A percentile compares a stretch with the other conserved stretches of the same genome.
These are phyloP conservation scores for Pseudopithomyces maydicus DNA, from an alignment of 2,329 filamentous ascomycete genomes.

Conservation along the genomic window DNA sequence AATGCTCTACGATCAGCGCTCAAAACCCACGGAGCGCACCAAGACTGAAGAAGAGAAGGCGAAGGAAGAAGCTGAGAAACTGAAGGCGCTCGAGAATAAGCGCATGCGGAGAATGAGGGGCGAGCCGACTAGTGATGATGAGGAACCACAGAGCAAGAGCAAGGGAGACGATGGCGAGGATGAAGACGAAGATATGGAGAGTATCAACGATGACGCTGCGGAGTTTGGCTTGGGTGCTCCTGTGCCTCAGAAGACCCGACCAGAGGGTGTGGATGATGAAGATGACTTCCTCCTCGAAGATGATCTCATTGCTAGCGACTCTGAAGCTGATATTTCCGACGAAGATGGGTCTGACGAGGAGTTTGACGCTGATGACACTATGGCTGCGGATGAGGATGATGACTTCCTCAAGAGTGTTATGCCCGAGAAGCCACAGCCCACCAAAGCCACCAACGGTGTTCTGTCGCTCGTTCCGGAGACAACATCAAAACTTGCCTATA, in stretches of 20 bases:
- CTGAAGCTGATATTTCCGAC: slow-evolving; percentile 51
- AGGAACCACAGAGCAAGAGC: slow-evolving; percentile 58
- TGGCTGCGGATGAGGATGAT: slow-evolving; percentile 53
- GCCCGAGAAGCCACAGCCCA: slow-evolving; percentile 29
- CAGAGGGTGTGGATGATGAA: slow-evolving; percentile 74
- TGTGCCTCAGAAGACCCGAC: slow-evolving; percentile 47
- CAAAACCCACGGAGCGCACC: slow-evolving; percentile 82
- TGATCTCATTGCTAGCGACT: slow-evolving; percentile 82
- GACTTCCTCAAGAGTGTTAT: slow-evolving; percentile 54
- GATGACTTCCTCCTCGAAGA: slow-evolving; percentile 93
- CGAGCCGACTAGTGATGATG: slow-evolving; percentile 73
- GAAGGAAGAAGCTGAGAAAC: slow-evolving; percentile 74
- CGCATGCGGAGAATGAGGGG: slow-evolving; percentile 86
- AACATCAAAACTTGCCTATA: slow-evolving; percentile 70
- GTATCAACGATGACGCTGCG: slow-evolving; percentile 60
- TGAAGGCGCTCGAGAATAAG: slow-evolving; percentile 83
- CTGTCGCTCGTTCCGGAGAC: slow-evolving; percentile 46
- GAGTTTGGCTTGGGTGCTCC: slow-evolving; percentile 67
- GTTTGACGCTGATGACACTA: slow-evolving; percentile 42
- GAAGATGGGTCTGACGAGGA: slow-evolving; percentile 32
- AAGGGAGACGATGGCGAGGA: slow-evolving; percentile 25
- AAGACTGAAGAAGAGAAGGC: slow-evolving; percentile 63
- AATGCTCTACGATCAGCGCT: slow-evolving; percentile 81
- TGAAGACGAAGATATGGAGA: slow-evolving; percentile 43
- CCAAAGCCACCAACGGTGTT: slow-evolving; percentile 48